Percentiles rank a stretch among this genome's conserved stretches.
phyloP scores from a whole-genome alignment of 768 basidiomycete genomes.

The Pleurotus giganteus region DNA sequence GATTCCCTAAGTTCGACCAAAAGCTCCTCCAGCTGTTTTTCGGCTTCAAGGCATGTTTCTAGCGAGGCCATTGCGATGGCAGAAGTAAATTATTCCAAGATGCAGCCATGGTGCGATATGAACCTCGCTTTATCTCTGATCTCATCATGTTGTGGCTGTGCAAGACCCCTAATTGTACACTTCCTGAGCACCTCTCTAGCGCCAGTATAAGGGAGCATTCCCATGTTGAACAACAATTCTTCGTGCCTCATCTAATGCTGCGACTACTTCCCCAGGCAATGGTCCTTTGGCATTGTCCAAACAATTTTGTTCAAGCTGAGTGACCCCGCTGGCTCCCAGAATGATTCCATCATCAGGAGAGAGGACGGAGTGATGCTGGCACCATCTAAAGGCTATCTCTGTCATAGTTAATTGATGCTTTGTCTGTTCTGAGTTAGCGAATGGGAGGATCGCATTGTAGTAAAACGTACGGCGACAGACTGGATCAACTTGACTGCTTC shows the following conservation, averaged over 20 bases:
- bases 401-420: constrained; percentile 38
- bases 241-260: constrained; percentile 50
- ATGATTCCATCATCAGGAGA: constrained; percentile 42
- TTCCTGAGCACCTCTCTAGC: background rate
- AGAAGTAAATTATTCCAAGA: background rate
- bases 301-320: constrained; percentile 43
- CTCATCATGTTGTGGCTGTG: constrained; percentile 9
- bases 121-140: constrained; percentile 5
- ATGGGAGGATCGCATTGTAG: too few relatives aligned
- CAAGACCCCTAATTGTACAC: background rate
- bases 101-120: constrained; percentile 1
- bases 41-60: constrained; percentile 17
- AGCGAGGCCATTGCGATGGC: background rate
- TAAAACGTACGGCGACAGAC: constrained; percentile 34
- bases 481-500: constrained; percentile 40
- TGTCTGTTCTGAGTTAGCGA: constrained; percentile 25
- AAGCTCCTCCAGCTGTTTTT: constrained; percentile 33
- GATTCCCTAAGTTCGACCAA: constrained; percentile 24
- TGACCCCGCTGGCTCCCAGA: constrained; percentile 44
- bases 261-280: constrained; percentile 48
- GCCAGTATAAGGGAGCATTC: constrained; percentile 9
- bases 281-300: constrained; percentile 50
- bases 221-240: constrained; percentile 32
- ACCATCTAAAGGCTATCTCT: constrained; percentile 48
- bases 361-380: constrained; percentile 46